A percentile compares a stretch with the other conserved stretches of the same genome.
Conservation (phyloP, 1,284 basidiomycete genomes). For the Cryptococcus floricola region DNA sequence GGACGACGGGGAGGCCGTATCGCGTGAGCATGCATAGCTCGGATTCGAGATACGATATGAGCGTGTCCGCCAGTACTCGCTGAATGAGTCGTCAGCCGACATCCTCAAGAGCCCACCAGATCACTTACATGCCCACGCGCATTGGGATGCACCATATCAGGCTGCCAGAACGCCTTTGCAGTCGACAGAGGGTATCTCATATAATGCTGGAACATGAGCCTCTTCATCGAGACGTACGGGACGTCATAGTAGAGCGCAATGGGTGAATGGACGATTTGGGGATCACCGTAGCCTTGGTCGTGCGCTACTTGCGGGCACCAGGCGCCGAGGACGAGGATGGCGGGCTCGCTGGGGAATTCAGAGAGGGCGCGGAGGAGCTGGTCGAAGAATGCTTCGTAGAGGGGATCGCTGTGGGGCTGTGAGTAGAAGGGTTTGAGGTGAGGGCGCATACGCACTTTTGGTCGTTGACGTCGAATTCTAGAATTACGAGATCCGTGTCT, state of each 20-base stretch:
- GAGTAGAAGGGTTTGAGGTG: not conserved
- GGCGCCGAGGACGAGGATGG: constrained; percentile 45
- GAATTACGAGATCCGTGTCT: constrained; percentile 45
- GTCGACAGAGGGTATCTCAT: constrained; percentile 41
- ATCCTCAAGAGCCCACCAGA: not conserved
- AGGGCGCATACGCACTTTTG: constrained; percentile 32
- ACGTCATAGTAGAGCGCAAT: constrained; percentile 49
- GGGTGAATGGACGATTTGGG: constrained; percentile 45
- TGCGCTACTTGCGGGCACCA: constrained; percentile 46
- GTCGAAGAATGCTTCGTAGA: constrained; percentile 46
- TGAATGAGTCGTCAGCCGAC: constrained; percentile 3
- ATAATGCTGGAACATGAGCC: constrained; percentile 46
- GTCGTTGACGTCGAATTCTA: constrained; percentile 50
- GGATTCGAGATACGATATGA: constrained; percentile 46
- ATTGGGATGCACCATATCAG: constrained; percentile 45
- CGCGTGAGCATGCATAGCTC: constrained; percentile 44
- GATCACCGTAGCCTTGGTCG: constrained; percentile 47
- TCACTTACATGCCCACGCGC: constrained; percentile 44
- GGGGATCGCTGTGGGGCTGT: constrained; percentile 22
- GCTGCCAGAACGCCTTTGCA: constrained; percentile 37
- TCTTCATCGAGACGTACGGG: constrained; percentile 45
- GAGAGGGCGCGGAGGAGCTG: constrained; percentile 47
- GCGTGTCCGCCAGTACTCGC: constrained; percentile 45
- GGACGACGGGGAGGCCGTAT: constrained; percentile 35
- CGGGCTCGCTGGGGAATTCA: constrained; percentile 43